Base-by-base conservation (phyloP, 305 asterid genomes). In the Solanum hybrid region DNA sequence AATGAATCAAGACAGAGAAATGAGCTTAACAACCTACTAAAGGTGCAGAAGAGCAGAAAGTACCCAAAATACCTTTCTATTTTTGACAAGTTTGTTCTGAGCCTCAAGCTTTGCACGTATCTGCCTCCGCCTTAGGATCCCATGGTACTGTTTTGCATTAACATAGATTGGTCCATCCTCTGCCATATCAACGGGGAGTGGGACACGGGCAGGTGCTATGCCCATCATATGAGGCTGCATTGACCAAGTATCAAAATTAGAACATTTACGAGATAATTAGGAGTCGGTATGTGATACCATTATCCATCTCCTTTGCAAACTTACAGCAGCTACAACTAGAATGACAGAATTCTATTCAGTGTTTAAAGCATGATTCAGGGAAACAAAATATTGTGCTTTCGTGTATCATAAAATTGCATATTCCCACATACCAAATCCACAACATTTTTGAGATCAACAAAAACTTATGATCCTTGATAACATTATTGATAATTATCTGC, bases 21-120 rank as follows among this genome's bases (percentile, higher is more conserved):
- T 35, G 14, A 34, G 24, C 10, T 56, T 56, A 56, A 34, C 27
- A 32, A 56, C 45, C 7, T 24, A 14, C 17, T 7, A 78, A 75
- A 76, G 24, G 15, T 12, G 72, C 8, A 72, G 8, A 75, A 4
- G 37, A 45, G 4, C 6, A 32, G 13, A 17, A 34, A 86, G 86
- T 73, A 60, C 13, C 26, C 45, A 32, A n/a, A 19, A 71, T 94
- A 96, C 98, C 92, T 92, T 96, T 87, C 98, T 92, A 86, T 89
- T 90, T 91, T 95, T 96, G 91, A 96, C 94, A 13, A 96, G 96
- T 89, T 95, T 95, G 94, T 96, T 96, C 86, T 96, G 98, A 66
- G 98, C 96, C 92, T 96, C 98, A 27, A 95, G 95, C 92, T 94
- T 96, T 15, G 98, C 98, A n/a, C 98, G 97, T 27, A 91, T 94